Evolutionary conservation across 805 yeast species (phyloP).

Genomic region (Priceomyces medius): DNA sequence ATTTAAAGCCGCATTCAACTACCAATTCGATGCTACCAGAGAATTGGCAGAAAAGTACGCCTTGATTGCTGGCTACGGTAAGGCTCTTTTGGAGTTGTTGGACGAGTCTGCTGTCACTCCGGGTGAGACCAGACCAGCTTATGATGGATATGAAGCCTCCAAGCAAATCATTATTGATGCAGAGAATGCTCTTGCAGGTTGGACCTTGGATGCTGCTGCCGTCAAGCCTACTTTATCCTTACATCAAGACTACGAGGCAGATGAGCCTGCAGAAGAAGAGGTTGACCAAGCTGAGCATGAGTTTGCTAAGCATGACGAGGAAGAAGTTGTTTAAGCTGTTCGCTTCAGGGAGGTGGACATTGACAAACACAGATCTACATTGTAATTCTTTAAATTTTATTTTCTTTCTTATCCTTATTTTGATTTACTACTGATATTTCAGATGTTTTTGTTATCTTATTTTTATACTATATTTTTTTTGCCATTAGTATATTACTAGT

Average conservation of each 20-base stretch:
- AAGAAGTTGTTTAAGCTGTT: slow-evolving; percentile 4
- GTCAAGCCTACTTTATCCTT: slow-evolving; percentile 79
- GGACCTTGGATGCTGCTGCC: slow-evolving; percentile 83
- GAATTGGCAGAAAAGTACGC: slow-evolving; percentile 86
- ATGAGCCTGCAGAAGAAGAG: slow-evolving; percentile 50
- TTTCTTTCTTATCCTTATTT: background rate
- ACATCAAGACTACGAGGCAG: slow-evolving; percentile 54
- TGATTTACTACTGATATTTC: background rate
- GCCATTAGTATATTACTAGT: no score
- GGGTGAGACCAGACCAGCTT: slow-evolving; percentile 88
- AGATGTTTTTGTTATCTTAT: no score
- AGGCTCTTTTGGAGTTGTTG: slow-evolving; percentile 76
- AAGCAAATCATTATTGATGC: slow-evolving; percentile 85
- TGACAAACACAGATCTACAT: background rate
- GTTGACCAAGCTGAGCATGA: slow-evolving; percentile 52
- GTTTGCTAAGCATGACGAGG: slow-evolving; percentile 48
- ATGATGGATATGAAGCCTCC: slow-evolving; percentile 86
- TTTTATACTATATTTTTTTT: no score
- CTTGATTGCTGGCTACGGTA: slow-evolving; percentile 86
- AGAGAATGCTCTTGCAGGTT: slow-evolving; percentile 75
- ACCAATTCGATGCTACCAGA: slow-evolving; percentile 81
- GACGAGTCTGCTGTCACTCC: slow-evolving; percentile 87
- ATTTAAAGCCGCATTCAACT: slow-evolving; percentile 78
- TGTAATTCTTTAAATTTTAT: background rate
- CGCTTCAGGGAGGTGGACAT: background rate